These are phyloP conservation scores for Stenocarpella maydis DNA, from an alignment of 2,329 filamentous ascomycete species.

Conservation along the genomic window DNA sequence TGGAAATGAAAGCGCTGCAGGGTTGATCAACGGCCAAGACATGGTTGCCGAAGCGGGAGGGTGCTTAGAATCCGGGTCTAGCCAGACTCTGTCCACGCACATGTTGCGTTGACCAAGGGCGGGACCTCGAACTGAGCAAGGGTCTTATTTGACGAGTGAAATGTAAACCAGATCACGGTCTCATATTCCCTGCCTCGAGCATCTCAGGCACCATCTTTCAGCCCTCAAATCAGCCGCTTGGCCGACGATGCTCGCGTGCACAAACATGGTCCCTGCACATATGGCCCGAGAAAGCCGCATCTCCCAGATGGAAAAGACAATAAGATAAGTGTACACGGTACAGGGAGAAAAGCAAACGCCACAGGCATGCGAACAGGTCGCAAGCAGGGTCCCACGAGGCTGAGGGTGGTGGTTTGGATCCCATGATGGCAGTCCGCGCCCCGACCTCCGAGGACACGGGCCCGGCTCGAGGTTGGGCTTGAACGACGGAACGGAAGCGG, in stretches of 20 bases:
- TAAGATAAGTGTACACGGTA: neutral
- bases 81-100: neutral
- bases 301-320: neutral
- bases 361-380: neutral
- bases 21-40: conserved; percentile 3
- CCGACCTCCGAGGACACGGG: neutral
- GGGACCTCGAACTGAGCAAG: neutral
- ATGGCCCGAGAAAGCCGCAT: neutral
- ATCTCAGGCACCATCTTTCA: neutral
- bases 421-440: neutral
- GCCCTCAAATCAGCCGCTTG: neutral
- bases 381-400: neutral
- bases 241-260: neutral
- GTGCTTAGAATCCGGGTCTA: neutral
- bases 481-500: neutral
- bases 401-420: neutral
- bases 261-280: neutral
- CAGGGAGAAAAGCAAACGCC: neutral
- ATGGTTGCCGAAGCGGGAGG: conserved; percentile 15
- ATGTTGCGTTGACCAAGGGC: neutral
- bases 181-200: neutral
- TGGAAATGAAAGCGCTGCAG: neutral
- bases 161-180: neutral
- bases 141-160: neutral
- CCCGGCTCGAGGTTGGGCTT: neutral